A percentile compares a stretch with the other conserved stretches of the same genome.
phyloP scores from a whole-genome alignment of 2,329 filamentous ascomycete genomes.

The Remersonia thermophila region DNA sequence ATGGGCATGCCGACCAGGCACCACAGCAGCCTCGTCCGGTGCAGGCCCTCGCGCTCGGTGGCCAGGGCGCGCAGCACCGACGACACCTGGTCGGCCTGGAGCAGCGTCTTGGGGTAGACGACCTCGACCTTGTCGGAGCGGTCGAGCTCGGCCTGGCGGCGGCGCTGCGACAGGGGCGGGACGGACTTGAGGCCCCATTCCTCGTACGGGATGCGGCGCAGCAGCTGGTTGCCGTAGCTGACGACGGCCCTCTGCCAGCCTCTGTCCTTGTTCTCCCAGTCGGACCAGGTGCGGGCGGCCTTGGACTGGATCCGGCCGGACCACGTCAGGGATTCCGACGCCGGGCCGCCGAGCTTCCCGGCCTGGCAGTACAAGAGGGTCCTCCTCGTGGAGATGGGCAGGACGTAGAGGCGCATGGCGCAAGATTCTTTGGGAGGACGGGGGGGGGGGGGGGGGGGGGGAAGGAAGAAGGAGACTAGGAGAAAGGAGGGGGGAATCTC shows the following conservation, averaged over 20 bases:
- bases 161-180: slow-evolving; percentile 61
- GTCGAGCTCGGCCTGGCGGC: slow-evolving; percentile 49
- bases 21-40: slow-evolving; percentile 66
- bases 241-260: slow-evolving; percentile 87
- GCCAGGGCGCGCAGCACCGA: slow-evolving; percentile 58
- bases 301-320: slow-evolving; percentile 59
- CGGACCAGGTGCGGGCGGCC: slow-evolving; percentile 66
- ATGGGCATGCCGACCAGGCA: slow-evolving; percentile 75
- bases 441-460: not conserved
- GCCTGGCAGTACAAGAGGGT: slow-evolving; percentile 88
- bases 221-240: slow-evolving; percentile 70
- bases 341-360: slow-evolving; percentile 41
- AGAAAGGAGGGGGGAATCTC: too few relatives aligned
- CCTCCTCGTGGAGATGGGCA: slow-evolving; percentile 83
- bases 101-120: slow-evolving; percentile 60
- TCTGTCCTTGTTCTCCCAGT: slow-evolving; percentile 72
- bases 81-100: slow-evolving; percentile 51
- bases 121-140: slow-evolving; percentile 58
- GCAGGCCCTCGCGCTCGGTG: slow-evolving; percentile 67
- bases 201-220: slow-evolving; percentile 83
- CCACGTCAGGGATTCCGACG: slow-evolving; percentile 36
- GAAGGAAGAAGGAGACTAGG: too few relatives aligned
- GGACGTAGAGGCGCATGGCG: slow-evolving; percentile 79
- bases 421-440: not conserved
- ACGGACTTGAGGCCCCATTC: slow-evolving; percentile 98